Evolutionary conservation across 2,329 filamentous ascomycete species (phyloP).

Genomic region (Laburnicola sp.): DNA sequence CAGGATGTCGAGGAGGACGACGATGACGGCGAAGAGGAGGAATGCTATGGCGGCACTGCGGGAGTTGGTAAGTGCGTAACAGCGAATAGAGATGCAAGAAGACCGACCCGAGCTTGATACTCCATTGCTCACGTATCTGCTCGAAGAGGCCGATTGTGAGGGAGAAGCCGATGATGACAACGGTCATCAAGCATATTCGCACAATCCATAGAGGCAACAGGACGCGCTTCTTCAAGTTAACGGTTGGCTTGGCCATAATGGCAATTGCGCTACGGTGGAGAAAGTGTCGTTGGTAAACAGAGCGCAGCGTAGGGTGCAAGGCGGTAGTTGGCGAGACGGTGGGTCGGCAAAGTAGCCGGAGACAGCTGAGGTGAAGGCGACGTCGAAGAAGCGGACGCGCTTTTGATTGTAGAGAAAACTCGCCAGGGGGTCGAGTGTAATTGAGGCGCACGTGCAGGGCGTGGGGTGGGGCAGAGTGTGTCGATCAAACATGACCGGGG

Average conservation of each 20-base stretch:
- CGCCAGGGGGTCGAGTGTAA: too few species aligned
- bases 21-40: slow-evolving; percentile 37
- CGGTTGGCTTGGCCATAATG: slow-evolving; percentile 26
- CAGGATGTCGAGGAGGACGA: slow-evolving; percentile 41
- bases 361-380: too few species aligned
- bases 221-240: slow-evolving; percentile 44
- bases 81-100: too few species aligned
- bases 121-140: slow-evolving; percentile 21
- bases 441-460: too few species aligned
- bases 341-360: too few species aligned
- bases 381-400: too few species aligned
- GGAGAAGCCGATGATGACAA: slow-evolving; percentile 36
- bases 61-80: slow-evolving; percentile 17
- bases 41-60: slow-evolving; percentile 36
- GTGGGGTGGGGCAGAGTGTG: too few species aligned
- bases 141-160: slow-evolving; percentile 25
- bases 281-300: not conserved
- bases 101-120: slow-evolving; percentile 26
- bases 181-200: slow-evolving; percentile 38
- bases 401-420: too few species aligned
- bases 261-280: slow-evolving; percentile 2
- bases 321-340: too few species aligned
- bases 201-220: slow-evolving; percentile 44
- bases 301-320: too few species aligned
- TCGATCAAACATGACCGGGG: too few species aligned